phyloP scores from a whole-genome alignment of 306 rosid species.

The Ormosia semicastrata region DNA sequence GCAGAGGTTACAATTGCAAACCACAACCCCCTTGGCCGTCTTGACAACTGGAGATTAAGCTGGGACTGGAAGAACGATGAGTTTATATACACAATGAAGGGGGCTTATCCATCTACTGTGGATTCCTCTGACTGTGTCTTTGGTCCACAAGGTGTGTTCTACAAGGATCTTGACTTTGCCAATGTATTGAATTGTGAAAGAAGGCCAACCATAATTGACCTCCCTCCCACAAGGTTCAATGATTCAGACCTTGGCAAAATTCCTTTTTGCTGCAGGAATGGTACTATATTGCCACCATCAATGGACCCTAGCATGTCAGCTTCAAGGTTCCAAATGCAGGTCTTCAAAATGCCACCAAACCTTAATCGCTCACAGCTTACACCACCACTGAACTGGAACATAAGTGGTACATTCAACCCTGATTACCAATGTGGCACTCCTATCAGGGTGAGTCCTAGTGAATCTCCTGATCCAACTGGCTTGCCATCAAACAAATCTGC shows the following conservation, averaged over 20 bases:
- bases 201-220: conserved; percentile 75
- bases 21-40: conserved; percentile 84
- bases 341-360: conserved; percentile 81
- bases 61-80: conserved; percentile 82
- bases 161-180: conserved; percentile 56
- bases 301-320: conserved; percentile 75
- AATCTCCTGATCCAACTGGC: conserved; percentile 57
- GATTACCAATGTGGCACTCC: conserved; percentile 73
- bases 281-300: conserved; percentile 69
- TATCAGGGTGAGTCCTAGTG: conserved; percentile 65
- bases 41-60: conserved; percentile 78
- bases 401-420: conserved; percentile 78
- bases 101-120: conserved; percentile 70
- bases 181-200: conserved; percentile 68
- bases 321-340: conserved; percentile 82
- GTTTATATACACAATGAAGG: conserved; percentile 70
- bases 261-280: conserved; percentile 92
- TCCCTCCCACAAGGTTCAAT: conserved; percentile 74
- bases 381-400: conserved; percentile 80
- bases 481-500: conserved; percentile 58
- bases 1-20: conserved; percentile 75
- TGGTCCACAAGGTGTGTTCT: conserved; percentile 60
- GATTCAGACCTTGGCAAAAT: conserved; percentile 60
- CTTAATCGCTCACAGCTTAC: conserved; percentile 63
- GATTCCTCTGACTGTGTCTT: conserved; percentile 79